phyloP scores from a whole-genome alignment of 2,329 filamentous ascomycete genomes.

The Magnaporthales sp. region DNA sequence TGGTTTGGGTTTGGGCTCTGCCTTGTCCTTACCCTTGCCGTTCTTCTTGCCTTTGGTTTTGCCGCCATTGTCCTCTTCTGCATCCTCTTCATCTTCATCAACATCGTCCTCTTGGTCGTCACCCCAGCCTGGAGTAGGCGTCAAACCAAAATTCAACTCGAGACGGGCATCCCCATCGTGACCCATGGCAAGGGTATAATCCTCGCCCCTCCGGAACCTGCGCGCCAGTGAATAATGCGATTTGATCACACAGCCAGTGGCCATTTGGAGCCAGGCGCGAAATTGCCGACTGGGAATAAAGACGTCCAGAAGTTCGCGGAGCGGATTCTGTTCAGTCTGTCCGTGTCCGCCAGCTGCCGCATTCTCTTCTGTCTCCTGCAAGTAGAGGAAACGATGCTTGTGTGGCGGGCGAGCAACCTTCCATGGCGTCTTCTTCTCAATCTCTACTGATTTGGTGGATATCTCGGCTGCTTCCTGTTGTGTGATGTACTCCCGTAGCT shows the following conservation, averaged over 20 bases:
- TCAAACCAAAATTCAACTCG: constrained; percentile 81
- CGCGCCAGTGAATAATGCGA: constrained; percentile 73
- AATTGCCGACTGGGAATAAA: constrained; percentile 81
- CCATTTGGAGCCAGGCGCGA: constrained; percentile 78
- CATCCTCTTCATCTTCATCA: constrained; percentile 23
- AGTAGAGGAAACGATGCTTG: constrained; percentile 88
- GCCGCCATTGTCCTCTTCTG: constrained; percentile 5
- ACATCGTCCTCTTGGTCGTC: constrained; percentile 37
- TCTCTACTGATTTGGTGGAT: constrained; percentile 39
- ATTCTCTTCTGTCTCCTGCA: constrained; percentile 36
- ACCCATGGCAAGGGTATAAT: constrained; percentile 88
- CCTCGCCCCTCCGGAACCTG: constrained; percentile 75
- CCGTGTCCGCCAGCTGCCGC: constrained; percentile 20
- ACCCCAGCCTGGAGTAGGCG: constrained; percentile 79
- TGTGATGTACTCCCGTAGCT: constrained; percentile 63
- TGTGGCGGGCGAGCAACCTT: constrained; percentile 79
- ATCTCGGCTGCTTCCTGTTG: constrained; percentile 46
- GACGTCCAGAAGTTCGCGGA: constrained; percentile 71
- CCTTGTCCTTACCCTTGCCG: constrained; percentile 22
- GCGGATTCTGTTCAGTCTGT: constrained; percentile 43
- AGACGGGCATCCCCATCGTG: constrained; percentile 71
- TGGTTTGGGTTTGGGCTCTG: constrained; percentile 19
- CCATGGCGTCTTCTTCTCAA: constrained; percentile 56
- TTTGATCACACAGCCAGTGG: constrained; percentile 66
- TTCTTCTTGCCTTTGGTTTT: constrained; percentile 24